Conservation (phyloP, 2,329 filamentous ascomycete species). For the Cladobotryum mycophilum region DNA sequence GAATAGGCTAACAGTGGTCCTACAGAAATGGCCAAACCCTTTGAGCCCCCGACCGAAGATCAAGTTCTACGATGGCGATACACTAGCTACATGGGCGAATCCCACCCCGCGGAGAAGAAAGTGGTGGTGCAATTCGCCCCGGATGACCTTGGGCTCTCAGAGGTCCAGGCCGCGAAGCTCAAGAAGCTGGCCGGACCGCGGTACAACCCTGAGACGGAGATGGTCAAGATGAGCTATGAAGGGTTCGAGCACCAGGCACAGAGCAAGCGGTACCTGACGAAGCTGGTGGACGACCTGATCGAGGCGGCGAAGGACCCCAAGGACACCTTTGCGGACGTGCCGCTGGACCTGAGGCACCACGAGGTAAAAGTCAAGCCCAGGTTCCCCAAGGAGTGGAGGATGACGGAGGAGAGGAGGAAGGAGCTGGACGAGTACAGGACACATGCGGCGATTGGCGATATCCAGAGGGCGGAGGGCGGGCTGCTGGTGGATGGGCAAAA, state of each 20-base stretch:
- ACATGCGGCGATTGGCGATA: slow-evolving; percentile 47
- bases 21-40: slow-evolving; percentile 76
- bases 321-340: slow-evolving; percentile 83
- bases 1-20: not conserved
- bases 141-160: slow-evolving; percentile 62
- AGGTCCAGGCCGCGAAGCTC: slow-evolving; percentile 68
- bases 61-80: slow-evolving; percentile 88
- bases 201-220: slow-evolving; percentile 77
- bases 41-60: slow-evolving; percentile 59
- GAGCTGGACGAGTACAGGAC: slow-evolving; percentile 59
- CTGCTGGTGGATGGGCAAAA: slow-evolving; percentile 52
- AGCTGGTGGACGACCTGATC: slow-evolving; percentile 68
- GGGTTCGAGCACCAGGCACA: slow-evolving; percentile 82
- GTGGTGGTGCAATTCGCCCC: slow-evolving; percentile 88
- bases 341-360: slow-evolving; percentile 83
- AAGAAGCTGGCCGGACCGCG: slow-evolving; percentile 80
- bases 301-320: slow-evolving; percentile 67
- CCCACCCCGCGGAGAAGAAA: slow-evolving; percentile 85
- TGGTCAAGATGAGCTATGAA: slow-evolving; percentile 87
- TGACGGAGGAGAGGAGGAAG: slow-evolving; percentile 63
- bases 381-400: slow-evolving; percentile 78
- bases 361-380: slow-evolving; percentile 58
- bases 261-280: slow-evolving; percentile 91
- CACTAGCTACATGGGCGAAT: slow-evolving; percentile 92
- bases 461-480: slow-evolving; percentile 46